Evolutionary conservation across 2,329 filamentous ascomycete genomes (phyloP), one percentile per base, ranked within the genome.

Genomic region (Ophiostoma australiae): DNA sequence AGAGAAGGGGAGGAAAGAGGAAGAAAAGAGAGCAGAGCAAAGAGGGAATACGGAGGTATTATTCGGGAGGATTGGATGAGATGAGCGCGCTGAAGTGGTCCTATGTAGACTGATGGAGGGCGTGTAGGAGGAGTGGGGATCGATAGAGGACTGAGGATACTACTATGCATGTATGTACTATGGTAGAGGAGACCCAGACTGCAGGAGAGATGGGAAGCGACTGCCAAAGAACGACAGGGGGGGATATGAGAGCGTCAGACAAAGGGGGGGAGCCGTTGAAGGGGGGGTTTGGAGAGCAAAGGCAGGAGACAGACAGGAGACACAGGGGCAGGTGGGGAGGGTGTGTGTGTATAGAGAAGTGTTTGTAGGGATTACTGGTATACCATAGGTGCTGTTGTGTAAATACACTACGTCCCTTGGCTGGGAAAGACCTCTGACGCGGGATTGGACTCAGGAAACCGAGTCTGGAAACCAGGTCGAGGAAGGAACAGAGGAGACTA

Each of bases 191-290:
- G 23, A 31, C 11, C 5, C 23, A 11, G 55, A 61, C 6, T 15
- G 27, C 7, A 17, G 33, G 7, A n/a, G 61, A 65, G 31, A 35
- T 35, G 61, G 33, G 44, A 15, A 61, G 20, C 55, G 58, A 63
- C 58, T 31, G 27, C 31, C 31, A 39, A 35, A 20, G 33, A 61
- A 3, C 23, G n/a, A 67, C 48, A 69, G 55, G 37, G 39, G 58
- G 48, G 44, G 33, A 55, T 35, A 20, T 31, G 39, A 63, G 35
- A 55, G 10, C 17, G 41, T 52, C 67, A 65, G 69, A 33, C 67
- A 58, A 66, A 65, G 33, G 33, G 61, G 23, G 61, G 31, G 37
- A 41, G 35, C 63, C 63, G 63, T 66, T 66, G 63, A 66, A 66
- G 35, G 63, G 63, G 63, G 33, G 39, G 33, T 39, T 66, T 66